Percentiles rank a stretch among this genome's conserved stretches.
phyloP scores from a whole-genome alignment of 2,329 filamentous ascomycete species.

The Corinectria fuckeliana region DNA sequence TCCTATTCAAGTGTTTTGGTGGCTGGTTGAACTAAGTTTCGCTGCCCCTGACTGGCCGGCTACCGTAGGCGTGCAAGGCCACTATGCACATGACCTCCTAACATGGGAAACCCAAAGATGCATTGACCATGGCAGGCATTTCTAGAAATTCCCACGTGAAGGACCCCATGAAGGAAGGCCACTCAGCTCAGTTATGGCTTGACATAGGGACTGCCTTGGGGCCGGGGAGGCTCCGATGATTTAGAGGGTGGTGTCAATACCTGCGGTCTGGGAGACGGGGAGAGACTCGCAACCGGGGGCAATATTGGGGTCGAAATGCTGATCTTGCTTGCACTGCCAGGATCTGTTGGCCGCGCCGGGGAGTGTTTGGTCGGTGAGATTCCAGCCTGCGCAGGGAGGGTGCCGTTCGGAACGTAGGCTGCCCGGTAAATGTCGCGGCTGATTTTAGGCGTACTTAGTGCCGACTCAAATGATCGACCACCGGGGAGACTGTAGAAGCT shows the following conservation, averaged over 20 bases:
- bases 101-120: slow-evolving; percentile 1
- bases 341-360: slow-evolving; percentile 47
- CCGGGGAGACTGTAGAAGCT: slow-evolving; percentile 33
- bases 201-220: slow-evolving; percentile 21
- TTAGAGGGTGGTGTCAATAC: slow-evolving; percentile 68
- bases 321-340: slow-evolving; percentile 36
- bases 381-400: slow-evolving; percentile 52
- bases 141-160: not conserved
- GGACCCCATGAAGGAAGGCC: not conserved
- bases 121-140: not conserved
- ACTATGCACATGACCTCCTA: slow-evolving; percentile 1
- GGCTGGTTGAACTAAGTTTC: slow-evolving; percentile 8
- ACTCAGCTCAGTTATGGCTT: slow-evolving; percentile 5
- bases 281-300: slow-evolving; percentile 63
- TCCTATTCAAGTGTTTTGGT: slow-evolving; percentile 18
- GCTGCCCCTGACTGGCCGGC: slow-evolving; percentile 5
- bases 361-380: slow-evolving; percentile 61
- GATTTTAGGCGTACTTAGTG: slow-evolving; percentile 39
- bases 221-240: slow-evolving; percentile 39
- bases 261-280: slow-evolving; percentile 62
- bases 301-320: slow-evolving; percentile 54
- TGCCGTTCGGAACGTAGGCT: slow-evolving; percentile 41
- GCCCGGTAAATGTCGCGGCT: slow-evolving; percentile 38
- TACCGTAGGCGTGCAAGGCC: not conserved
- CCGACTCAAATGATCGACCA: slow-evolving; percentile 32